These are phyloP conservation scores for Eudorina sp. DNA, from an alignment of 139 green algal species.

Conservation along the genomic window DNA sequence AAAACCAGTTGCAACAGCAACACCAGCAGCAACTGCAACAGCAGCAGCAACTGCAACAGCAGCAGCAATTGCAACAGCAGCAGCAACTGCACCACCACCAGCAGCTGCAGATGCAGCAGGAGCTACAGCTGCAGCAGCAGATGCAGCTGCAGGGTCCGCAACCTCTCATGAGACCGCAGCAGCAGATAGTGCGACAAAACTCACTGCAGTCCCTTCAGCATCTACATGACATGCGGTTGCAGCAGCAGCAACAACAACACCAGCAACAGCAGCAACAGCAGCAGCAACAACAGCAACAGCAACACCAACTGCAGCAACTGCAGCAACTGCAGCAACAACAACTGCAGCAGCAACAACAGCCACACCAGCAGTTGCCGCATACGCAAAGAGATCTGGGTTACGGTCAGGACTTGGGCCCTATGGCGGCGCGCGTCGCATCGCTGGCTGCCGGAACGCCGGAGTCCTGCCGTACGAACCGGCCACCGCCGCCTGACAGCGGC, in stretches of 20 bases:
- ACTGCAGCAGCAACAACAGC: neutral
- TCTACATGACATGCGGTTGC: neutral
- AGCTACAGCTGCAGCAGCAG: neutral
- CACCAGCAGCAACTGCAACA: neutral
- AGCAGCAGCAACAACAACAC: neutral
- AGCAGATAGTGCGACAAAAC: too few relatives aligned
- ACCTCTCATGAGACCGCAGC: neutral
- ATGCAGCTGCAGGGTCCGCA: neutral
- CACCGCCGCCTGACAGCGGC: too few relatives aligned
- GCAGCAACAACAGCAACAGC: neutral
- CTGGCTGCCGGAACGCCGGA: too few relatives aligned
- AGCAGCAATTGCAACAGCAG: neutral
- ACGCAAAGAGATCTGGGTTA: too few relatives aligned
- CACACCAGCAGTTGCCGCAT: neutral
- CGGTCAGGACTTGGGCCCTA: too few relatives aligned
- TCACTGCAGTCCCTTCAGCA: neutral
- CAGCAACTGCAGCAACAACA: conserved; percentile 15
- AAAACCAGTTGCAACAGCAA: neutral
- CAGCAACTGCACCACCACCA: neutral
- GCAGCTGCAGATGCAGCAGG: neutral
- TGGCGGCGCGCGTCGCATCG: too few relatives aligned
- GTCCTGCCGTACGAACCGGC: too few relatives aligned
- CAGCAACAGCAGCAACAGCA: neutral
- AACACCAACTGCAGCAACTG: neutral
- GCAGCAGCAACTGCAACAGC: neutral